A percentile compares a stretch with the other conserved stretches of the same genome.
Evolutionary conservation across 768 basidiomycete genomes (phyloP).

Genomic region (Nidula microcarpa): DNA sequence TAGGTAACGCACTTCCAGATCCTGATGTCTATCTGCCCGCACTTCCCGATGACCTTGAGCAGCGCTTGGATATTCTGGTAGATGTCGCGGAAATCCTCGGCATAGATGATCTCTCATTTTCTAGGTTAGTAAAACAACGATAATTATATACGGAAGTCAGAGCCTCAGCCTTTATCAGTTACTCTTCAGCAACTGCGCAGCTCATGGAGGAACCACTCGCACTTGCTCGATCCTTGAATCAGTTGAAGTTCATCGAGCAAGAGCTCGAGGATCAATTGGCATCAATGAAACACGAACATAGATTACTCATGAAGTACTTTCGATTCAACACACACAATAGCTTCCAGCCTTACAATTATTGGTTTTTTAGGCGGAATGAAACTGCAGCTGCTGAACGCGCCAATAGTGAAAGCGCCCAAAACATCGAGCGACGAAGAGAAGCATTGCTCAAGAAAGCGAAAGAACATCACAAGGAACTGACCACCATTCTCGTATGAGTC

Average conservation of each 20-base stretch:
- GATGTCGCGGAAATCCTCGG: slow-evolving; percentile 23
- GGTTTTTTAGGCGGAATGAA: slow-evolving; percentile 29
- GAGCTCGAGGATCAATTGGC: slow-evolving; percentile 32
- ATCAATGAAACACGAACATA: slow-evolving; percentile 25
- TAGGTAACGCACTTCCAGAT: neutral
- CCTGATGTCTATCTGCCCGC: neutral
- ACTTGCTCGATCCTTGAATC: slow-evolving; percentile 25
- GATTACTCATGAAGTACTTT: too few relatives aligned
- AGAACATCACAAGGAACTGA: slow-evolving; percentile 41
- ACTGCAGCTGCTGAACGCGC: slow-evolving; percentile 17
- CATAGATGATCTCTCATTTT: slow-evolving; percentile 30
- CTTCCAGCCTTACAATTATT: too few relatives aligned
- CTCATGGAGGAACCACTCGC: slow-evolving; percentile 27
- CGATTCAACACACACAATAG: too few relatives aligned
- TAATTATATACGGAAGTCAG: too few relatives aligned
- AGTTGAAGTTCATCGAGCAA: slow-evolving; percentile 28
- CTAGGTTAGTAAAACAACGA: slow-evolving; percentile 16
- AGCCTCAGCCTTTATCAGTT: slow-evolving; percentile 20
- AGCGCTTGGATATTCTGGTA: slow-evolving; percentile 17
- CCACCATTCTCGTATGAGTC: slow-evolving; percentile 22
- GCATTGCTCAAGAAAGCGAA: slow-evolving; percentile 40
- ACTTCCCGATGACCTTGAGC: slow-evolving; percentile 12
- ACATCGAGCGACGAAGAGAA: slow-evolving; percentile 36
- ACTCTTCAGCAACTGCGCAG: slow-evolving; percentile 28
- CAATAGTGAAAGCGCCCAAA: slow-evolving; percentile 19